These are phyloP conservation scores for Coemansia sp. DNA, from an alignment of 192 early-diverging fungal genomes.

Conservation along the genomic window DNA sequence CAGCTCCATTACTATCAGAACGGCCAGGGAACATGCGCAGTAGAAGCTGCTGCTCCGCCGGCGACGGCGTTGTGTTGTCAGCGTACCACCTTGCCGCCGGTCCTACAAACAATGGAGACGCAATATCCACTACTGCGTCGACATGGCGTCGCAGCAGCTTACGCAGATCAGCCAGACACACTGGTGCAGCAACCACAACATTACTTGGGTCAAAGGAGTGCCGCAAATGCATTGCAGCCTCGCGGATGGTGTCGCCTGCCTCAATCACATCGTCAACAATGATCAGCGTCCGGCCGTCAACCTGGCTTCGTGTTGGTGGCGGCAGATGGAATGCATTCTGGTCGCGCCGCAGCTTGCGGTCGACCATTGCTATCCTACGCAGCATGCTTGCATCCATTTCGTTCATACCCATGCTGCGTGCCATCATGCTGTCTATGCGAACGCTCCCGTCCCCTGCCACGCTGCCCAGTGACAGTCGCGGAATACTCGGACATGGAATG, in stretches of 20 bases:
- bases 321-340: conserved; percentile 24
- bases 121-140: conserved; percentile 41
- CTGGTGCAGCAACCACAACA: conserved; percentile 50
- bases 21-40: conserved; percentile 17
- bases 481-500: conserved; percentile 35
- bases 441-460: conserved; percentile 52
- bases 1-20: background rate
- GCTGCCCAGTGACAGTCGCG: conserved; percentile 51
- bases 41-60: conserved; percentile 26
- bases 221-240: conserved; percentile 46
- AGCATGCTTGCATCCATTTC: conserved; percentile 8
- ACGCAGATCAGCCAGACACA: conserved; percentile 53
- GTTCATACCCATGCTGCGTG: conserved; percentile 27
- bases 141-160: conserved; percentile 41
- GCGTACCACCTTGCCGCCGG: conserved; percentile 43
- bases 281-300: conserved; percentile 34
- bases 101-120: conserved; percentile 45
- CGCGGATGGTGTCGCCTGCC: conserved; percentile 54
- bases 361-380: conserved; percentile 16
- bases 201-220: conserved; percentile 30
- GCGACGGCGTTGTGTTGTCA: conserved; percentile 16
- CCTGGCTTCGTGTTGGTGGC: background rate
- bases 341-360: conserved; percentile 21
- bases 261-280: conserved; percentile 54
- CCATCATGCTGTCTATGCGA: conserved; percentile 42